phyloP scores from a whole-genome alignment of 768 basidiomycete genomes.

The Agaricus sinodeliciosus region DNA sequence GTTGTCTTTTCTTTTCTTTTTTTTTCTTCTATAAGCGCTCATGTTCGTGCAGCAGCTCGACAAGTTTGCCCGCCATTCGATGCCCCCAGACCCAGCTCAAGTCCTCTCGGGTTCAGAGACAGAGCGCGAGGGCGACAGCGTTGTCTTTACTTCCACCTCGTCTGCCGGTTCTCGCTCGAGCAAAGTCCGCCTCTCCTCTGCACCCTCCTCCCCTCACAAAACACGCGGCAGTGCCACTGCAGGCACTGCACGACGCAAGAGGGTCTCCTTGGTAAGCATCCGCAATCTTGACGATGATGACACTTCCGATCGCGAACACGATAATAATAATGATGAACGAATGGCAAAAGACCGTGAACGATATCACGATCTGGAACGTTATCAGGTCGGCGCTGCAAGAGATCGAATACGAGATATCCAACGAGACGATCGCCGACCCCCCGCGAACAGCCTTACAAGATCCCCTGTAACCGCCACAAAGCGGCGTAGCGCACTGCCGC shows the following conservation, averaged over 20 bases:
- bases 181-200: slow-evolving; percentile 21
- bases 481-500: slow-evolving; percentile 35
- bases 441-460: slow-evolving; percentile 30
- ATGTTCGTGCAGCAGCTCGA: slow-evolving; percentile 16
- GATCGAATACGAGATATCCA: slow-evolving; percentile 16
- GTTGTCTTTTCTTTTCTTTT: slow-evolving; percentile 20
- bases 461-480: slow-evolving; percentile 32
- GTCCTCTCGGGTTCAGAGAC: slow-evolving; percentile 74
- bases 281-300: slow-evolving; percentile 21
- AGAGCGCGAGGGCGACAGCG: slow-evolving; percentile 53
- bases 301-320: slow-evolving; percentile 12
- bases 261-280: slow-evolving; percentile 22
- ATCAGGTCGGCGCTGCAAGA: slow-evolving; percentile 14
- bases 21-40: background rate
- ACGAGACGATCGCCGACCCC: slow-evolving; percentile 30
- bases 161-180: slow-evolving; percentile 14
- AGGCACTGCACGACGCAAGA: slow-evolving; percentile 22
- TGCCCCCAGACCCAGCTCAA: slow-evolving; percentile 9
- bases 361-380: background rate
- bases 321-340: slow-evolving; percentile 8
- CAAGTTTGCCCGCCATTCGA: slow-evolving; percentile 14
- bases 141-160: slow-evolving; percentile 21
- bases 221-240: slow-evolving; percentile 17
- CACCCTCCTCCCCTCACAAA: slow-evolving; percentile 28
- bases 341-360: background rate